Evolutionary conservation across 208 protist genomes (phyloP), one percentile per base, ranked within the genome.

Genomic region (Trypanosomatidae sp.): DNA sequence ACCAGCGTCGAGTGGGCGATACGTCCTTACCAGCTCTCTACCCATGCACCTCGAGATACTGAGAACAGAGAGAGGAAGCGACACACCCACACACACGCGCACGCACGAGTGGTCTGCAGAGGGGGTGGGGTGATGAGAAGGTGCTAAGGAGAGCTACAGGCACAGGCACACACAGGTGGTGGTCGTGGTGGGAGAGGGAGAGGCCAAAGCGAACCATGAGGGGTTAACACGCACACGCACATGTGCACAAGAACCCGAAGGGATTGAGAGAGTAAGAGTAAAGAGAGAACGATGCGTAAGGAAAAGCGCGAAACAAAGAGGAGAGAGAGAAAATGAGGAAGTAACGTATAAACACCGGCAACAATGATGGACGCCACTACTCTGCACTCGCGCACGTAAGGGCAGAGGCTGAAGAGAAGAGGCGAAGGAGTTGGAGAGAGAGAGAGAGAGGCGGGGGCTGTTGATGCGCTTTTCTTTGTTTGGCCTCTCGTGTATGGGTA

Each of bases 241-340:
- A 66, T 19, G 22, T 33, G 22, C 39, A 66, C 39, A 47, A 7
- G 28, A 13, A 47, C 59, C 7, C n/a, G 58, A 47, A 58, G 5
- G 62, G 5, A 56, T 22, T 17, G 36, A n/a, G 13, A 56, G 36
- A 4, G 50, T 30, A 66, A 71, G 12, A 59, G 41, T 9, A 80
- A 70, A 3, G 41, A n/a, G 6, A 50, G 4, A 66, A 68, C 25
- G 15, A 74, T 36, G 22, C 71, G 50, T 49, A 44, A 13, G 9
- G 50, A 3, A 22, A 22, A 13, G 50, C 56, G 15, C 28, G 22
- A 19, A 44, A 13, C 19, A 47, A 15, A 25, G 58, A 33, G 58
- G 53, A 58, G 19, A 58, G 19, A 12, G 33, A 1, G 33, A 19
- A 2, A 59, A 25, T 12, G 22, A 59, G n/a, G 36, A 39, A 39